Evolutionary conservation across 2,329 filamentous ascomycete genomes (phyloP).

Genomic region (Tricladium varicosporioides): DNA sequence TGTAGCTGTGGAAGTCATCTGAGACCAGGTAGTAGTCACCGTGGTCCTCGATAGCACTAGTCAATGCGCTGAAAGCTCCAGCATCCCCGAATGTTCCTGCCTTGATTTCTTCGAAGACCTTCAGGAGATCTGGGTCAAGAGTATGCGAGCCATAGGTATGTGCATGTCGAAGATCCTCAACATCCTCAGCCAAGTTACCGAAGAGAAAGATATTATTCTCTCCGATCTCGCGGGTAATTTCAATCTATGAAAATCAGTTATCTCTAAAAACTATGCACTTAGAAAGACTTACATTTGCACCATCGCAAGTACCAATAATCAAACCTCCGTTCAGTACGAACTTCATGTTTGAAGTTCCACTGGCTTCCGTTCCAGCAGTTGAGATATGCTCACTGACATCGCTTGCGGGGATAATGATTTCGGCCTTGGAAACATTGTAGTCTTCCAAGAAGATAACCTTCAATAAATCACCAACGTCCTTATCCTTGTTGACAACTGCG

Average conservation of each 20-base stretch:
- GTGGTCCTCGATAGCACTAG: constrained; percentile 83
- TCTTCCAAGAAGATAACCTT: constrained; percentile 98
- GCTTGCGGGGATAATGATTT: constrained; percentile 91
- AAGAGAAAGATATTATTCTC: constrained; percentile 99
- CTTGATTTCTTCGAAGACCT: constrained; percentile 83
- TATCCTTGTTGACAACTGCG: constrained; percentile 85
- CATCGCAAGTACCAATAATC: constrained; percentile 97
- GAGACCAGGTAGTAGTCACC: constrained; percentile 98
- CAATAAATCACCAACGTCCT: constrained; percentile 86
- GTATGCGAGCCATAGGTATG: constrained; percentile 81
- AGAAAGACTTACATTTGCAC: constrained; percentile 75
- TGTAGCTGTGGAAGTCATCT: constrained; percentile 94
- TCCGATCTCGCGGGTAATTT: constrained; percentile 95
- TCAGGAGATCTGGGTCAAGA: constrained; percentile 72
- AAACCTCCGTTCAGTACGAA: constrained; percentile 96
- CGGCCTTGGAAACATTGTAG: constrained; percentile 99
- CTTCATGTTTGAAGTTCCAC: constrained; percentile 98
- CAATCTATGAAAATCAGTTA: constrained; percentile 58
- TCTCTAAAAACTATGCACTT: not conserved
- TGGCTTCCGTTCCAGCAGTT: constrained; percentile 89
- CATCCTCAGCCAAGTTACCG: constrained; percentile 91
- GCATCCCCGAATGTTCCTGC: constrained; percentile 77
- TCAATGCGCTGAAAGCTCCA: constrained; percentile 75
- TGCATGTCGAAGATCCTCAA: constrained; percentile 88
- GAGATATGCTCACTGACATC: constrained; percentile 99